Percentiles rank a stretch among this genome's conserved stretches.
Evolutionary conservation across 176 grass and related monocot genomes (phyloP).

Genomic region (Zizania latifolia): DNA sequence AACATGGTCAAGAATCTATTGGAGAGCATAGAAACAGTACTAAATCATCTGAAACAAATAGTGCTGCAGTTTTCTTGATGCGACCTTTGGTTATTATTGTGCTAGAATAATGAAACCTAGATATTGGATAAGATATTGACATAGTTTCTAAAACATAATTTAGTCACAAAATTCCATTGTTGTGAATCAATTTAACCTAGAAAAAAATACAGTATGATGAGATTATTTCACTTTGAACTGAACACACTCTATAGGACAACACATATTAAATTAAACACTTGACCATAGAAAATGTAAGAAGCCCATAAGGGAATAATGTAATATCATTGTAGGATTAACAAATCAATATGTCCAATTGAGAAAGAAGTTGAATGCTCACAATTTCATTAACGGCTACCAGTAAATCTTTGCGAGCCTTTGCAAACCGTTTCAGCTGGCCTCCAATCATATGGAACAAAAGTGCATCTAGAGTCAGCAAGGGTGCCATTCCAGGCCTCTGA

Average conservation of each 20-base stretch:
- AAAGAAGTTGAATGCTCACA: constrained; percentile 41
- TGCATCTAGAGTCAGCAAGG: constrained; percentile 81
- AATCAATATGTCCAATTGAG: not conserved
- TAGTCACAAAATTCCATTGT: not conserved
- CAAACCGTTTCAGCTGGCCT: constrained; percentile 91
- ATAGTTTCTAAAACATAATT: not conserved
- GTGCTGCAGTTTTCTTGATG: not conserved
- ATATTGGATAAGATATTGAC: not conserved
- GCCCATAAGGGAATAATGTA: not conserved
- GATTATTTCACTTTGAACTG: not conserved
- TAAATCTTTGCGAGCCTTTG: constrained; percentile 95
- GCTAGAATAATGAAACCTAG: not conserved
- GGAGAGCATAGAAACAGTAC: not conserved
- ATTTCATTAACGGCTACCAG: constrained; percentile 94
- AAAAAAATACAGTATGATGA: not conserved
- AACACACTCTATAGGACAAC: not conserved
- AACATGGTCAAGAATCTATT: not conserved
- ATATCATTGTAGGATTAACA: not conserved
- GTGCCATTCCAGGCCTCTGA: constrained; percentile 89
- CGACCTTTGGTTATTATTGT: not conserved
- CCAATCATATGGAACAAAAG: constrained; percentile 97
- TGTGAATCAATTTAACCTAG: not conserved
- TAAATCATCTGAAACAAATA: not conserved
- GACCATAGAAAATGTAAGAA: not conserved
- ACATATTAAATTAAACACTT: not conserved